Conservation (phyloP, 1,284 basidiomycete genomes). For the Xanthoconium separans region DNA sequence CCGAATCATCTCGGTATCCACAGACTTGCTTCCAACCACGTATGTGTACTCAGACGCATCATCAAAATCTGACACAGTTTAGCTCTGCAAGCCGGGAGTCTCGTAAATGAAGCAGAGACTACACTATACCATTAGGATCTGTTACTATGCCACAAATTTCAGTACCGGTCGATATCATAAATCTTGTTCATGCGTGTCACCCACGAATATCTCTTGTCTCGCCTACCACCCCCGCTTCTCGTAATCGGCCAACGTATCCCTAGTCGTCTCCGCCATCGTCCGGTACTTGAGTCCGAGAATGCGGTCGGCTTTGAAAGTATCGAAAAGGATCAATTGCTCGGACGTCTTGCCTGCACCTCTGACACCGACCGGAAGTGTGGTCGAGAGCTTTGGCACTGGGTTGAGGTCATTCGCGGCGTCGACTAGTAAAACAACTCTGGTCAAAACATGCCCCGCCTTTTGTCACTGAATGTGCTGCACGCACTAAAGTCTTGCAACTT, state of each 20-base stretch:
- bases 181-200: too few relatives aligned
- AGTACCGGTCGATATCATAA: too few relatives aligned
- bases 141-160: too few relatives aligned
- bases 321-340: slow-evolving; percentile 30
- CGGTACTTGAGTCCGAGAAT: slow-evolving; percentile 49
- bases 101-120: too few relatives aligned
- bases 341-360: slow-evolving; percentile 39
- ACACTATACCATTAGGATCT: too few relatives aligned
- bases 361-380: slow-evolving; percentile 22
- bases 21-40: too few relatives aligned
- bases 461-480: not conserved
- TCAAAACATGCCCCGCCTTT: not conserved
- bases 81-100: too few relatives aligned
- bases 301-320: slow-evolving; percentile 39
- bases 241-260: slow-evolving; percentile 43
- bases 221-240: slow-evolving; percentile 37
- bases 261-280: slow-evolving; percentile 40
- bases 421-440: slow-evolving; percentile 12
- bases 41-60: too few relatives aligned
- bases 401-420: slow-evolving; percentile 30
- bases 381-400: slow-evolving; percentile 23
- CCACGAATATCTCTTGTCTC: too few relatives aligned
- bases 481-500: slow-evolving; percentile 35
- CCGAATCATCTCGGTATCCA: too few relatives aligned
- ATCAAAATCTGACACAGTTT: too few relatives aligned